Evolutionary conservation across 305 asterid genomes (phyloP), one percentile per base, ranked within the genome.

Genomic region (Withania somnifera): DNA sequence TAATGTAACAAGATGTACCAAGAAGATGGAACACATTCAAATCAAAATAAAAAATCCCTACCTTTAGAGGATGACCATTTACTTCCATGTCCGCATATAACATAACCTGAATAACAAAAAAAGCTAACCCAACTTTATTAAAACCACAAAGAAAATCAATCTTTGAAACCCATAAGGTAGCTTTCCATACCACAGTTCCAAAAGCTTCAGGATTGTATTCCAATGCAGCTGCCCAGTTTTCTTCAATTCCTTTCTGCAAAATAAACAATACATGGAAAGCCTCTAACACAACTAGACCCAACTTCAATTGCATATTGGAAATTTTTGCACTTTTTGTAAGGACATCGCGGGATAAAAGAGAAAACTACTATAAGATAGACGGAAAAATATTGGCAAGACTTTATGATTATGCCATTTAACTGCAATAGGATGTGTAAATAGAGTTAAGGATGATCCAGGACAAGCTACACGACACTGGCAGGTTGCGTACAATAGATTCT

Each of bases 31-130:
- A 19, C 60, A 28, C 28, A 45, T 47, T 36, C 50, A 80, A 79
- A 64, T 80, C 61, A 50, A 2, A 34, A 34, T n/a, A 34, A 4
- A 34, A 36, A 80, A 64, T 76, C 51, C 17, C 57, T 90, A 95
- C 98, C 97, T 96, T 96, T 87, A 96, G 4, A 19, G 99, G 98
- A 45, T 93, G 91, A 15, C 99, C 97, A 88, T 96, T 93, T 64
- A 96, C 99, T 88, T 96, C 99, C 99, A 96, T 94, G 91, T 96
- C 99, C 77, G 94, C 99, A 79, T 94, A 96, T 90, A 96, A 84
- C 99, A 96, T 96, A 68, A 94, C 94, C 99, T 96, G 92, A 64
- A 87, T 78, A 78, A 67, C 51, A 19, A 80, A 36, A 82, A 81
- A 6, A 28, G 34, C 51, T 7, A 56, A 28, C 63, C 60, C 81